These are phyloP conservation scores for Penicillium taxi DNA, from an alignment of 495 filamentous ascomycete species.

Conservation along the genomic window DNA sequence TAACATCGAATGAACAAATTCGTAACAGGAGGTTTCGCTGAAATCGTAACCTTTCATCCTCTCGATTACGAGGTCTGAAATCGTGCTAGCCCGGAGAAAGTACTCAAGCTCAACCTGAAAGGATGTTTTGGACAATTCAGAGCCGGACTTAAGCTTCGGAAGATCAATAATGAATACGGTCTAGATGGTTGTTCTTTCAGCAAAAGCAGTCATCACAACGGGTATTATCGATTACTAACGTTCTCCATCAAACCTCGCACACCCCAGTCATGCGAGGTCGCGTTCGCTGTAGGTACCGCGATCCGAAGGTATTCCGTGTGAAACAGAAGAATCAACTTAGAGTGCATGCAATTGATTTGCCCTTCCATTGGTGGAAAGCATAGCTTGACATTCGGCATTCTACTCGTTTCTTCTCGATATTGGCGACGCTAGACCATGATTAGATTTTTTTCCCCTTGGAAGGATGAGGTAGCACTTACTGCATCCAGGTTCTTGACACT, in stretches of 20 bases:
- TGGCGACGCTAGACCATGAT: background rate
- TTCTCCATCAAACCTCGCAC: conserved; percentile 76
- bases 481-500: conserved; percentile 51
- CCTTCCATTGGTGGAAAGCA: conserved; percentile 74
- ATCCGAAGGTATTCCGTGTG: conserved; percentile 60
- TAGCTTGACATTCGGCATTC: conserved; percentile 51
- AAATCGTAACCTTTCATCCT: conserved; percentile 70
- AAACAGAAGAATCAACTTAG: conserved; percentile 78
- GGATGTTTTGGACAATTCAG: conserved; percentile 34
- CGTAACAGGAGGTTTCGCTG: conserved; percentile 52
- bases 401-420: conserved; percentile 36
- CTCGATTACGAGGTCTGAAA: conserved; percentile 51
- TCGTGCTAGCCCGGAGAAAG: conserved; percentile 60
- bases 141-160: conserved; percentile 40
- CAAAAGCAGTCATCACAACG: background rate
- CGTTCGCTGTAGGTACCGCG: conserved; percentile 73
- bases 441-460: too few species aligned
- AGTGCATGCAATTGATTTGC: conserved; percentile 70
- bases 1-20: conserved; percentile 74
- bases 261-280: conserved; percentile 79
- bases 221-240: conserved; percentile 23
- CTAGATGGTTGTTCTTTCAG: conserved; percentile 21
- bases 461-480: background rate
- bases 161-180: conserved; percentile 81
- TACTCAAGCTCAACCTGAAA: conserved; percentile 66